Evolutionary conservation across 2,329 filamentous ascomycete species (phyloP), one percentile per base, ranked within the genome.

Genomic region (Dothidotthia symphoricarpi): DNA sequence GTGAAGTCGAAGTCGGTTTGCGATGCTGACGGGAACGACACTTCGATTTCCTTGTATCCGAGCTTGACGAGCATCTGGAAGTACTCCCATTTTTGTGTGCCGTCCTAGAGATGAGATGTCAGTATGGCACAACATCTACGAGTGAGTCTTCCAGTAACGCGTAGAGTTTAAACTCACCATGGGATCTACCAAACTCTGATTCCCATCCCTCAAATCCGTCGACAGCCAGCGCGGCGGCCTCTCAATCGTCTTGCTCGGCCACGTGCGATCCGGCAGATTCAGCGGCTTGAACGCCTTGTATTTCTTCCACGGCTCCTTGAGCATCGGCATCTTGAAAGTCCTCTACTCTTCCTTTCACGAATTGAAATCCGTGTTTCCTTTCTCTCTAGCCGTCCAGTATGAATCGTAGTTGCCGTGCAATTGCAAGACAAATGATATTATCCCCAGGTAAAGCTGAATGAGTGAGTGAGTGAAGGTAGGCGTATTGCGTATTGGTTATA

Each of bases 1-100:
- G 89, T 95, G 64, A 97, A 97, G 74, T 95, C 88, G 73, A 90
- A 97, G 72, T 97, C 93, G 60, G 86, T 95, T 64, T 95, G 85
- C 26, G 89, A 95, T 11, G 91, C 89, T 0, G 89, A 95, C 33
- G 91, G 91, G 71, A 95, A 97, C 4, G 90, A 93, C 14, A 96
- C 85, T 66, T 97, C 91, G 51, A 97, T 96, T 71, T 97, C 91
- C 72, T 96, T 97, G 77, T 94, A 97, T 55, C 93, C 91, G 33
- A 96, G 77, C 45, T 91, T 82, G 59, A 85, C 81, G 36, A 97
- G 81, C 88, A 95, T 94, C 70, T 90, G 83, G 76, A 97, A 97
- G 76, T 90, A 97, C 45, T 77, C 76, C 81, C 86, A 93, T 73
- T 97, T 97, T 75, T 96, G 89, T 32, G 95, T 88, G 53, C 88